Evolutionary conservation across 2,329 filamentous ascomycete genomes (phyloP), one percentile per base, ranked within the genome.

Genomic region (Macrophomina phaseolina): DNA sequence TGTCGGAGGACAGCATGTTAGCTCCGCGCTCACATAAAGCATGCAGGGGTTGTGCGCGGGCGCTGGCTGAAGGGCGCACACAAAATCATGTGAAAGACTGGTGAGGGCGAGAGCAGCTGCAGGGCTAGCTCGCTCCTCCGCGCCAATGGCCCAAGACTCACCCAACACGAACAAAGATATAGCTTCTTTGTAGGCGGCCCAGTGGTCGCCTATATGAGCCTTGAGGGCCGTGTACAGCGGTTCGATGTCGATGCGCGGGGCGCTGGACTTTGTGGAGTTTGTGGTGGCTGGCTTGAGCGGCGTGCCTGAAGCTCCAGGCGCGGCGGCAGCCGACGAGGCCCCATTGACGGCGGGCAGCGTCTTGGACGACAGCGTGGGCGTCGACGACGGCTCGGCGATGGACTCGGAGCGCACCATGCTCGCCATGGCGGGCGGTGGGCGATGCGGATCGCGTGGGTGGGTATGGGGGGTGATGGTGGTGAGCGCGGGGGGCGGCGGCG

Each of bases 151-250:
- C 38, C 36, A 3, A 14, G 23, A 71, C 76, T 63, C 79, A 86
- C 86, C 87, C 65, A 88, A 76, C 52, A 89, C 78, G 72, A 89
- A 90, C 16, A 82, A 79, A 51, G 82, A 83, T 16, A 87, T 80
- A 4, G 85, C 80, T 65, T 86, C 83, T 74, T 89, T 89, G 72
- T 90, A 90, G 55, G 82, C 81, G 16, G 80, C 78, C 87, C 87
- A 90, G 14, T 71, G 67, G 67, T 88, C 85, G 67, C 84, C 85
- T 67, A 90, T 83, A 23, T 83, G 83, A 61, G 81, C 79, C 73
- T 89, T 89, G 64, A 90, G 80, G 68, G 86, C 84, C 9, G 85
- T 83, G 73, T 90, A 89, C 61, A 88, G 80, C 32, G 87, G 86
- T 73, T 90, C 88, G 62, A 89, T 78, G 71, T 90, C 87, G 66